Conservation (phyloP, 805 yeast genomes). For the Babjeviella inositovora region DNA sequence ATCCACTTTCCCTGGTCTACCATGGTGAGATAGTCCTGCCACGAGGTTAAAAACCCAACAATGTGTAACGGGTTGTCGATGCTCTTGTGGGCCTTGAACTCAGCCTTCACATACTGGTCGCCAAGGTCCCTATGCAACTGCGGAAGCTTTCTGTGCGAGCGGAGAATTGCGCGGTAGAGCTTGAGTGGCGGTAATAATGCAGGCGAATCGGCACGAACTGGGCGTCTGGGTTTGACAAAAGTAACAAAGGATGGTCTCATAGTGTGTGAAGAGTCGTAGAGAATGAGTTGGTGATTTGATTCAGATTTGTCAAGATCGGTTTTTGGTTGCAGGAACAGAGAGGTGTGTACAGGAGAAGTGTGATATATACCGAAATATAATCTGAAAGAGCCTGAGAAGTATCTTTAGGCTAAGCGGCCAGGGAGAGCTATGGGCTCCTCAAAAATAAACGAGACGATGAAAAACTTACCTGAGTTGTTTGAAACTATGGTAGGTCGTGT, state of each 20-base stretch:
- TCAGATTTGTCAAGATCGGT: too few species aligned
- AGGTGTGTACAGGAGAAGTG: too few species aligned
- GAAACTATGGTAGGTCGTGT: too few species aligned
- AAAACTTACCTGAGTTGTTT: too few species aligned
- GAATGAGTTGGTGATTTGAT: too few species aligned
- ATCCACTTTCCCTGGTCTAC: slow-evolving; percentile 31
- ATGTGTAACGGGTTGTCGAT: slow-evolving; percentile 86
- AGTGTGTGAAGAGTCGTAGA: too few species aligned
- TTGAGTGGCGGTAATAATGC: slow-evolving; percentile 69
- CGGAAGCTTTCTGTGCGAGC: slow-evolving; percentile 69
- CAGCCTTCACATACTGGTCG: slow-evolving; percentile 78
- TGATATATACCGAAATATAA: too few species aligned
- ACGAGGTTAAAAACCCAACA: slow-evolving; percentile 81
- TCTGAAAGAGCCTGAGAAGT: too few species aligned
- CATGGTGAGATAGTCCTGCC: slow-evolving; percentile 73
- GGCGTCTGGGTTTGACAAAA: slow-evolving; percentile 21
- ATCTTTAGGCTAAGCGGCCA: too few species aligned
- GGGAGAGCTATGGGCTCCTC: too few species aligned
- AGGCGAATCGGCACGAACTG: slow-evolving; percentile 16
- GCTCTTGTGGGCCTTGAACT: slow-evolving; percentile 69
- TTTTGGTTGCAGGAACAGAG: too few species aligned
- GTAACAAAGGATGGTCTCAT: slow-evolving; percentile 21
- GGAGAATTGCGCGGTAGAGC: slow-evolving; percentile 62
- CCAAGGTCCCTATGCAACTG: slow-evolving; percentile 63
- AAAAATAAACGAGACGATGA: too few species aligned